phyloP scores from a whole-genome alignment of 768 basidiomycete species.

The Dacryopinax primogenitus region DNA sequence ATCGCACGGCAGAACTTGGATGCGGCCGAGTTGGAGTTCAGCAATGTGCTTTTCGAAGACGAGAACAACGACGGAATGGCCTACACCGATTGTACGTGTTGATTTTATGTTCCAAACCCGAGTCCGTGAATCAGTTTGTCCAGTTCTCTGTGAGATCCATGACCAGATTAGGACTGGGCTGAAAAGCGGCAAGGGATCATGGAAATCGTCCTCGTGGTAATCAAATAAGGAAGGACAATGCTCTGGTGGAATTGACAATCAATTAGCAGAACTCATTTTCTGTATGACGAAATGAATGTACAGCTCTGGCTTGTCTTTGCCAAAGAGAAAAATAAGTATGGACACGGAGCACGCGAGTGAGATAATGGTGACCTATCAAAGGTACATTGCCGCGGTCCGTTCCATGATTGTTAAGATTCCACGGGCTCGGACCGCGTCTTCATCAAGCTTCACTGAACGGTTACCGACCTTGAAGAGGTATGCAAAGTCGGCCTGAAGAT shows the following conservation, averaged over 20 bases:
- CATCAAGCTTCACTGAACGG: not conserved
- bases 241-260: too few species aligned
- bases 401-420: not conserved
- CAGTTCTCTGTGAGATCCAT: constrained; percentile 32
- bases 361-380: not conserved
- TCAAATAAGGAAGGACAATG: constrained; percentile 25
- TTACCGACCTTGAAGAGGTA: constrained; percentile 41
- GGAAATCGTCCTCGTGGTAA: constrained; percentile 16
- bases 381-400: not conserved
- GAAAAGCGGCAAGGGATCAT: constrained; percentile 73
- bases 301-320: too few species aligned
- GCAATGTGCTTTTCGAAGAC: constrained; percentile 95
- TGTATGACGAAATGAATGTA: too few species aligned
- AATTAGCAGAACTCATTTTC: too few species aligned
- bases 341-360: too few species aligned
- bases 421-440: not conserved
- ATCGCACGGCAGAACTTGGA: constrained; percentile 89
- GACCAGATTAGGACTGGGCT: constrained; percentile 62
- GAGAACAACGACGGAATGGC: constrained; percentile 91
- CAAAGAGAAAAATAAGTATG: too few species aligned
- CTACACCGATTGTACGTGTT: constrained; percentile 68
- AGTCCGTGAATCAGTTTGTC: not conserved
- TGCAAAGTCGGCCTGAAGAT: constrained; percentile 79
- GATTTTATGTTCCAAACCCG: not conserved
- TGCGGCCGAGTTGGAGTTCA: constrained; percentile 85